A percentile compares a stretch with the other conserved stretches of the same genome.
phyloP scores from a whole-genome alignment of 495 filamentous ascomycete genomes.

The Lepidopterella palustris region DNA sequence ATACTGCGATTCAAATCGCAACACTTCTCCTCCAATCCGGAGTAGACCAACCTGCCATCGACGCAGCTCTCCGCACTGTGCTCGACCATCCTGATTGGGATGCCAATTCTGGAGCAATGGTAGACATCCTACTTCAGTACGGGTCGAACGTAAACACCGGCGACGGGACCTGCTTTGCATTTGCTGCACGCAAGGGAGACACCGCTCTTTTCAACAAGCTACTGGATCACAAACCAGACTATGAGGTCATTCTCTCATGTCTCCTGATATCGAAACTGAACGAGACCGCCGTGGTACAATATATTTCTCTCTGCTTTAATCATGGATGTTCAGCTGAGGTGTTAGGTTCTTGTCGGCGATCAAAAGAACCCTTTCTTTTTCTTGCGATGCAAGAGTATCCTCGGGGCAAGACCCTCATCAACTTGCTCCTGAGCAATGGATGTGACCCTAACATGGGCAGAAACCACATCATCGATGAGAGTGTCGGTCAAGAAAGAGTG shows the following conservation, averaged over 20 bases:
- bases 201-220: constrained; percentile 12
- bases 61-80: constrained; percentile 12
- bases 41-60: constrained; percentile 21
- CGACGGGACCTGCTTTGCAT: constrained; percentile 18
- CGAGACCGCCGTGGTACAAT: background rate
- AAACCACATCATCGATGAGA: background rate
- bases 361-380: constrained; percentile 3
- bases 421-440: constrained; percentile 5
- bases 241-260: constrained; percentile 4
- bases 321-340: constrained; percentile 7
- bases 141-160: constrained; percentile 19
- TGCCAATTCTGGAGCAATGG: background rate
- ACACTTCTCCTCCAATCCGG: constrained; percentile 7
- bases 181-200: constrained; percentile 5
- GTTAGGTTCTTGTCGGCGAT: background rate
- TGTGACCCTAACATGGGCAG: constrained; percentile 14
- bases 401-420: background rate
- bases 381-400: constrained; percentile 18
- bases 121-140: constrained; percentile 19
- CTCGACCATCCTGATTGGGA: constrained; percentile 3
- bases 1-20: background rate
- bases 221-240: constrained; percentile 4
- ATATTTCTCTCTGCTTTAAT: constrained; percentile 6
- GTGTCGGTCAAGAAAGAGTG: constrained; percentile 10
- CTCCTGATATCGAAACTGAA: constrained; percentile 4